These are phyloP conservation scores for Coniferiporia sulphurascens DNA, from an alignment of 1,284 basidiomycete species.

Conservation along the genomic window DNA sequence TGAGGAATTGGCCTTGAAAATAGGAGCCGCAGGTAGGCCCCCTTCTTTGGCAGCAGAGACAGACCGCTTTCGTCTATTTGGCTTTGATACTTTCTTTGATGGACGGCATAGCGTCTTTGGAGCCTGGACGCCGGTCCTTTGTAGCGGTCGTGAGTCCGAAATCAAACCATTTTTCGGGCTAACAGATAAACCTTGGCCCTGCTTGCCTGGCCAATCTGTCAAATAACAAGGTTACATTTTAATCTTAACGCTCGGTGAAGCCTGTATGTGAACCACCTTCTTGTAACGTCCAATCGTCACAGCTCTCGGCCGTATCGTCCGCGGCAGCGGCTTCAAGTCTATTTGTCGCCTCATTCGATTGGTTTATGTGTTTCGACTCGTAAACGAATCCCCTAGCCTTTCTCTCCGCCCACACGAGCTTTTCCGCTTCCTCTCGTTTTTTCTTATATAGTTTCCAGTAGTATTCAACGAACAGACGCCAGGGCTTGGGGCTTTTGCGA, in stretches of 20 bases:
- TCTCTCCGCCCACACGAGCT: background rate
- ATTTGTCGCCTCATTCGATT: no score
- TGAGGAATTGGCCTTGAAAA: background rate
- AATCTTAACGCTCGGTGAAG: no score
- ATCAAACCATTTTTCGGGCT: background rate
- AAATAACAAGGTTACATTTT: background rate
- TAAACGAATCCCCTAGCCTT: background rate
- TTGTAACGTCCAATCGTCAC: no score
- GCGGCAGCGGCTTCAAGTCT: no score
- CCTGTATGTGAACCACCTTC: no score
- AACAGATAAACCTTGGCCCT: background rate
- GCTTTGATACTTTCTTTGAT: background rate
- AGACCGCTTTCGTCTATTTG: background rate
- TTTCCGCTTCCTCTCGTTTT: background rate
- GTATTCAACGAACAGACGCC: conserved; percentile 7
- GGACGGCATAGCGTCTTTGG: background rate
- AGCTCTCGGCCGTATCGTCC: no score
- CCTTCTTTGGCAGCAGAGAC: background rate
- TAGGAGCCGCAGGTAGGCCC: no score
- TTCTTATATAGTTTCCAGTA: conserved; percentile 4
- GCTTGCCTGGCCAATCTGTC: background rate
- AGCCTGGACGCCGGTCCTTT: background rate
- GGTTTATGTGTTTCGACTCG: background rate
- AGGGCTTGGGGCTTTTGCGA: background rate
- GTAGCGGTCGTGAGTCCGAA: no score